These are phyloP conservation scores for Hymenoscyphus linearis DNA, from an alignment of 2,329 filamentous ascomycete species.

Conservation along the genomic window DNA sequence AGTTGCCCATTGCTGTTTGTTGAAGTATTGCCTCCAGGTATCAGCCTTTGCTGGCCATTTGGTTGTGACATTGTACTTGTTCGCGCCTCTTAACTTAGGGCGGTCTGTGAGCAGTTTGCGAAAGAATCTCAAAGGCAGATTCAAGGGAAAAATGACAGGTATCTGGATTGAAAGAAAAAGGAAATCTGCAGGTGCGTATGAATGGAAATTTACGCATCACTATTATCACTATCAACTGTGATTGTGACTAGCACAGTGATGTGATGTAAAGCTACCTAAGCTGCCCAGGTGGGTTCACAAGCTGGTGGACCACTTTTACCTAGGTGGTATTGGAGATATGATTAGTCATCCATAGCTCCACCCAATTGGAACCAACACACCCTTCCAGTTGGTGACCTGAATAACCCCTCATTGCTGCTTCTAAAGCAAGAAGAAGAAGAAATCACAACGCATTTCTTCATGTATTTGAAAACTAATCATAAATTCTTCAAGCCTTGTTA, in stretches of 20 bases:
- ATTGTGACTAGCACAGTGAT: not conserved
- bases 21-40: not conserved
- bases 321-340: too few species aligned
- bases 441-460: too few species aligned
- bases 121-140: not conserved
- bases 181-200: not conserved
- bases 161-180: not conserved
- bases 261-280: not conserved
- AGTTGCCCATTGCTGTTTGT: constrained; percentile 8
- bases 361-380: too few species aligned
- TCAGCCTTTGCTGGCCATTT: constrained; percentile 3
- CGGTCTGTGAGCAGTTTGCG: not conserved
- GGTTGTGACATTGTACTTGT: constrained; percentile 2
- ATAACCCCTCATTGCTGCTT: too few species aligned
- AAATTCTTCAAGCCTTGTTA: too few species aligned
- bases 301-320: too few species aligned
- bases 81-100: not conserved
- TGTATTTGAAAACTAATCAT: too few species aligned
- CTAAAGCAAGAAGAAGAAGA: too few species aligned
- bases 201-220: not conserved
- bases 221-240: not conserved
- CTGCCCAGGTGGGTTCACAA: not conserved
- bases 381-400: too few species aligned
- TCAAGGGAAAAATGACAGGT: not conserved
- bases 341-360: too few species aligned